These are phyloP conservation scores for Kodamaea fukazawae DNA, from an alignment of 805 yeast genomes.

Conservation along the genomic window DNA sequence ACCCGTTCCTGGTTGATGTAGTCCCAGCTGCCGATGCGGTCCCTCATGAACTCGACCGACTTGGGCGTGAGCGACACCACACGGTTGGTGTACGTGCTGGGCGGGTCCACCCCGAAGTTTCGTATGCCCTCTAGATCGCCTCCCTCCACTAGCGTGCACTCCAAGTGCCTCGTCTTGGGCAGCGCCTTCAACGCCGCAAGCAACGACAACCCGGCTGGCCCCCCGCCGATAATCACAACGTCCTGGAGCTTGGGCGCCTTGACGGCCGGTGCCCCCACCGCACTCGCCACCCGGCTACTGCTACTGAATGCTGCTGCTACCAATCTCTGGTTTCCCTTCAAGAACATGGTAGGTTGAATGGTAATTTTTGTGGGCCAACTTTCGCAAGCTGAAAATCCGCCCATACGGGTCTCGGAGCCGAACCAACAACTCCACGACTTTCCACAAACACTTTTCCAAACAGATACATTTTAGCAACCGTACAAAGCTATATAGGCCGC, in stretches of 20 bases:
- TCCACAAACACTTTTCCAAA: too few relatives aligned
- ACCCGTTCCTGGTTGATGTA: conserved; percentile 66
- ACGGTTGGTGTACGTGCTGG: conserved; percentile 65
- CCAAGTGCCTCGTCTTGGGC: conserved; percentile 55
- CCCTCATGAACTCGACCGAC: conserved; percentile 59
- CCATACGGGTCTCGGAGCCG: too few relatives aligned
- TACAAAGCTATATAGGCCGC: too few relatives aligned
- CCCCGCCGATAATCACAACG: conserved; percentile 90
- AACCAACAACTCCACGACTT: too few relatives aligned
- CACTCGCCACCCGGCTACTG: not conserved
- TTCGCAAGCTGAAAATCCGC: too few relatives aligned
- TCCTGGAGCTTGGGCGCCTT: conserved; percentile 40
- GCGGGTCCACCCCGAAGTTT: conserved; percentile 44
- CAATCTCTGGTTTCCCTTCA: conserved; percentile 1
- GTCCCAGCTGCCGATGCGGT: conserved; percentile 72
- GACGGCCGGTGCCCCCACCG: not conserved
- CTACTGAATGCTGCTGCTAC: conserved; percentile 1
- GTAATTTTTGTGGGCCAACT: not conserved
- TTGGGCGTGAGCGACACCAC: conserved; percentile 85
- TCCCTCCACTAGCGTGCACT: conserved; percentile 73
- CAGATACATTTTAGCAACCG: too few relatives aligned
- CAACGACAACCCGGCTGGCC: conserved; percentile 92
- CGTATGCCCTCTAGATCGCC: conserved; percentile 53
- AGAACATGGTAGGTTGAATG: not conserved
- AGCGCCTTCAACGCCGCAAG: conserved; percentile 77